Conservation (phyloP, 2,329 filamentous ascomycete genomes). For the Zasmidium cellare region DNA sequence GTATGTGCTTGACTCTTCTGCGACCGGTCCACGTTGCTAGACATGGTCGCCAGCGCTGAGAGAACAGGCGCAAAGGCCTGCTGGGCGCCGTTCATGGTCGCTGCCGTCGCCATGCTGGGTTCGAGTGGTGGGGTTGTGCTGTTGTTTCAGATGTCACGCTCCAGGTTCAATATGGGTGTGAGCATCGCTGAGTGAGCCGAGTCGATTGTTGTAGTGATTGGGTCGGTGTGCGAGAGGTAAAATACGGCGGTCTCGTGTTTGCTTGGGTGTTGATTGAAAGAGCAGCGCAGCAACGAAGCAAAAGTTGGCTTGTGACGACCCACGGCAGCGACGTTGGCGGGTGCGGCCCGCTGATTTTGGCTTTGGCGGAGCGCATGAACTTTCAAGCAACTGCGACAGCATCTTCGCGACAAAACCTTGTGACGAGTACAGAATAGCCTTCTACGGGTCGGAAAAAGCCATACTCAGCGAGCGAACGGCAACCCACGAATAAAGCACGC, state of each 20-base stretch:
- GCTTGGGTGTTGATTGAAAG: not conserved
- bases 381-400: not conserved
- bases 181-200: not conserved
- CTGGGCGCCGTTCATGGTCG: conserved; percentile 55
- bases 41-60: conserved; percentile 87
- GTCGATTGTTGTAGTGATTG: not conserved
- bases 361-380: not conserved
- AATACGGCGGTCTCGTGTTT: not conserved
- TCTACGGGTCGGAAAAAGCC: no score
- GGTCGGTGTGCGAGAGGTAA: no score
- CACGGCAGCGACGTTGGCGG: not conserved
- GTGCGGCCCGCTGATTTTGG: not conserved
- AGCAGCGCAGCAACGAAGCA: not conserved
- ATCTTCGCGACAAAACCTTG: no score
- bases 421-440: no score
- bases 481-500: no score
- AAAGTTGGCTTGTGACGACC: not conserved
- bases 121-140: not conserved
- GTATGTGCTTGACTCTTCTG: conserved; percentile 89
- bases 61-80: conserved; percentile 82
- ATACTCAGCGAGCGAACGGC: no score
- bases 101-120: conserved; percentile 33
- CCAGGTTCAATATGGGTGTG: not conserved
- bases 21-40: conserved; percentile 69
- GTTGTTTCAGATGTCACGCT: not conserved